Conservation (phyloP, 768 basidiomycete genomes). For the Suillus paluster region DNA sequence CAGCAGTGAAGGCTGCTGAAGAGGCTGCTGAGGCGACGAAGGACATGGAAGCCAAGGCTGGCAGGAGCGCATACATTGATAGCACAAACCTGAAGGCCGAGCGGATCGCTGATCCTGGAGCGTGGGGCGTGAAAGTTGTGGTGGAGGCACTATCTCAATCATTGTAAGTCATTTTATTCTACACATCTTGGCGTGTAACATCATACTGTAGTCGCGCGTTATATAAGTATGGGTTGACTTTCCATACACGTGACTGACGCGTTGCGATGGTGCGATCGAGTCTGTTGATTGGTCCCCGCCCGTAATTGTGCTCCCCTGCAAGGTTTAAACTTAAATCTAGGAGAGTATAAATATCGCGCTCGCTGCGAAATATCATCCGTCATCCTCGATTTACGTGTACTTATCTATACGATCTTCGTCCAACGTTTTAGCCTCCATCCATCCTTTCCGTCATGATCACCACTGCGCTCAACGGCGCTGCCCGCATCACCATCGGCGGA, state of each 20-base stretch:
- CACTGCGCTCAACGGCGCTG: too few species aligned
- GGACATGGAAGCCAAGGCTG: conserved; percentile 81
- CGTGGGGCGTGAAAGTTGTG: conserved; percentile 85
- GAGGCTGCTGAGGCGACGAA: conserved; percentile 76
- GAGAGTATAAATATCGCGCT: too few species aligned
- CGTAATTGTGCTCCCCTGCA: too few species aligned
- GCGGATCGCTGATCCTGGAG: conserved; percentile 83
- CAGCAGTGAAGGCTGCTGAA: conserved; percentile 62
- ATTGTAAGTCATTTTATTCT: background rate
- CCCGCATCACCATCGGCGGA: too few species aligned
- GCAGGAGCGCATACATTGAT: conserved; percentile 87
- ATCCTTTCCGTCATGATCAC: too few species aligned
- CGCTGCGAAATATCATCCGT: too few species aligned
- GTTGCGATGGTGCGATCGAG: too few species aligned
- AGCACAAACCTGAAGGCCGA: conserved; percentile 63
- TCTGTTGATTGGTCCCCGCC: too few species aligned
- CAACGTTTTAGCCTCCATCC: too few species aligned
- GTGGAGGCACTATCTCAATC: conserved; percentile 53
- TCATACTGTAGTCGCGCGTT: background rate
- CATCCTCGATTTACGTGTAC: too few species aligned
- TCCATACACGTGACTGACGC: background rate
- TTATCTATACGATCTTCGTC: too few species aligned
- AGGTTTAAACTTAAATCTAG: too few species aligned
- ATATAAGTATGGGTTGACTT: background rate
- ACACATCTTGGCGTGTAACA: background rate